phyloP scores from a whole-genome alignment of 2,329 filamentous ascomycete genomes.

The Epichloe coenophiala region DNA sequence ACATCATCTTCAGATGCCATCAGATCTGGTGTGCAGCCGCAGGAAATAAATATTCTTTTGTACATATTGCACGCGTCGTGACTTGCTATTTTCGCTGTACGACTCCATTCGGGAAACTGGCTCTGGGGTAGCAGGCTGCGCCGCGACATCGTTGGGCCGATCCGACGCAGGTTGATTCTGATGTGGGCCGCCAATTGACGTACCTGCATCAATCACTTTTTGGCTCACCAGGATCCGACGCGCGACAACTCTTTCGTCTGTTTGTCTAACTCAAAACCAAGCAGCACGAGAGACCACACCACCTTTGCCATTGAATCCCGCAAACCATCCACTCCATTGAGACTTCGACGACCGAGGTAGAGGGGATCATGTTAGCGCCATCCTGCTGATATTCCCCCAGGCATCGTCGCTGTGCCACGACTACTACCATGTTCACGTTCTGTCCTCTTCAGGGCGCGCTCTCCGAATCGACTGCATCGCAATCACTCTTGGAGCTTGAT shows the following conservation, averaged over 20 bases:
- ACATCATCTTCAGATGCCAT: background rate
- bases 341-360: background rate
- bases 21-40: background rate
- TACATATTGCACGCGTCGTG: too few relatives aligned
- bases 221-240: background rate
- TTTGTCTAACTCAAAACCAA: background rate
- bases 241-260: background rate
- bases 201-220: background rate
- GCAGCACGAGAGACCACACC: background rate
- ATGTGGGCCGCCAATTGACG: background rate
- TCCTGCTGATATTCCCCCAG: background rate
- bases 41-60: background rate
- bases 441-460: slow-evolving; percentile 85
- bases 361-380: slow-evolving; percentile 1
- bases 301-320: background rate
- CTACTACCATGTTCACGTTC: slow-evolving; percentile 78
- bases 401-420: slow-evolving; percentile 1
- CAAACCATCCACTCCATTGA: background rate
- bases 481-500: slow-evolving; percentile 93
- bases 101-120: background rate
- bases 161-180: background rate
- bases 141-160: slow-evolving; percentile 5
- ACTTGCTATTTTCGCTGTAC: too few relatives aligned
- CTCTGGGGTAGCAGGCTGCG: background rate
- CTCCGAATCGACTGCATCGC: slow-evolving; percentile 72